A percentile compares a stretch with the other conserved stretches of the same genome.
These are phyloP conservation scores for Ophiosphaerella herpotricha DNA, from an alignment of 2,329 filamentous ascomycete species.

Conservation along the genomic window DNA sequence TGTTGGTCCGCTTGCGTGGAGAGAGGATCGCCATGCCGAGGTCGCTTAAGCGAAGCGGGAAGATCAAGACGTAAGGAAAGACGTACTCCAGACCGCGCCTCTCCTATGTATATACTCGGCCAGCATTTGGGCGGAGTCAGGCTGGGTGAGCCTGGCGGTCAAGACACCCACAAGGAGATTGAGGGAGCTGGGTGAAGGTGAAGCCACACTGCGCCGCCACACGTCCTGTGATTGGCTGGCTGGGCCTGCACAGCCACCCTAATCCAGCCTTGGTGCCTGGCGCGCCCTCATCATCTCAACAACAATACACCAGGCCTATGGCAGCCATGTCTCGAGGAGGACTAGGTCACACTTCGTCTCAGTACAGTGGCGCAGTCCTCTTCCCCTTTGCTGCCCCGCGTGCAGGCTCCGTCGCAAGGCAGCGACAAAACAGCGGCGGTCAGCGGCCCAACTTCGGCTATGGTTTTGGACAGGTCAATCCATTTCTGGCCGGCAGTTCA, in stretches of 20 bases:
- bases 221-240: constrained; percentile 21
- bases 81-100: constrained; percentile 20
- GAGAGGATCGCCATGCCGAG: constrained; percentile 35
- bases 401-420: constrained; percentile 18
- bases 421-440: constrained; percentile 10
- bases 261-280: constrained; percentile 7
- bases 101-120: constrained; percentile 28
- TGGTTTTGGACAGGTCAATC: constrained; percentile 31
- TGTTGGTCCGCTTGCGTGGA: constrained; percentile 31
- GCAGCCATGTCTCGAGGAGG: constrained; percentile 6
- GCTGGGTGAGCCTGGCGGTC: constrained; percentile 32
- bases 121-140: constrained; percentile 30
- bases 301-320: constrained; percentile 23
- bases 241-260: constrained; percentile 17
- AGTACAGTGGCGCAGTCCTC: constrained; percentile 30
- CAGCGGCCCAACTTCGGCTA: constrained; percentile 14
- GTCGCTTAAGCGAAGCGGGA: constrained; percentile 17
- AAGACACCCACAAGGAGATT: constrained; percentile 20
- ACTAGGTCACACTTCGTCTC: constrained; percentile 20
- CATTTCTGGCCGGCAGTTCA: constrained; percentile 15
- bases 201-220: constrained; percentile 22
- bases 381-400: background rate
- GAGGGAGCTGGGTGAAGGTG: constrained; percentile 10
- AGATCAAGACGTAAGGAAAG: constrained; percentile 26
- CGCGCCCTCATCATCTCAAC: constrained; percentile 8